phyloP scores from a whole-genome alignment of 768 basidiomycete species.

The Lentinula detonsa region DNA sequence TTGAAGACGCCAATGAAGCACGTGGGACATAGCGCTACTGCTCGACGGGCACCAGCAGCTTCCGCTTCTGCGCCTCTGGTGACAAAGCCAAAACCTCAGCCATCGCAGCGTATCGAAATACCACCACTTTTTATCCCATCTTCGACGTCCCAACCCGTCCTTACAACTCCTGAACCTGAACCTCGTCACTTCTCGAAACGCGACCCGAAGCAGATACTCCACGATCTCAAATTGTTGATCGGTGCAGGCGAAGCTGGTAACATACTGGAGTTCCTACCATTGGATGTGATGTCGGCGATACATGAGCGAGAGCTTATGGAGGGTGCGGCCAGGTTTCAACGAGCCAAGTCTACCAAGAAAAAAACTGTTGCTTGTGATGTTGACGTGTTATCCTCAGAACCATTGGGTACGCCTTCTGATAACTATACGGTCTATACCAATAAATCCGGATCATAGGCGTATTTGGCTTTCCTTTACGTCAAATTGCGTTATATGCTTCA shows the following conservation, averaged over 20 bases:
- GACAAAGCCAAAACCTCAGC: not conserved
- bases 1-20: not conserved
- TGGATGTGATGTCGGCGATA: constrained; percentile 19
- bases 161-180: not conserved
- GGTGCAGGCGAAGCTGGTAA: not conserved
- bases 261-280: constrained; percentile 6
- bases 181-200: constrained; percentile 1
- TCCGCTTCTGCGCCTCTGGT: not conserved
- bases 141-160: not conserved
- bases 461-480: constrained; percentile 28
- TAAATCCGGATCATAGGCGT: constrained; percentile 17
- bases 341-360: not conserved
- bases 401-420: constrained; percentile 7
- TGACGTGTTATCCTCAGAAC: constrained; percentile 9
- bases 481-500: constrained; percentile 28
- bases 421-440: not conserved
- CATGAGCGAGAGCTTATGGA: constrained; percentile 21
- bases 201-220: not conserved
- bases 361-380: not conserved
- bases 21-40: not conserved
- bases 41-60: not conserved
- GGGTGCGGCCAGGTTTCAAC: constrained; percentile 9
- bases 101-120: not conserved
- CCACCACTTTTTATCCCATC: not conserved
- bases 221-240: not conserved